phyloP scores from a whole-genome alignment of 805 yeast genomes.

The Peterozyma toletana region DNA sequence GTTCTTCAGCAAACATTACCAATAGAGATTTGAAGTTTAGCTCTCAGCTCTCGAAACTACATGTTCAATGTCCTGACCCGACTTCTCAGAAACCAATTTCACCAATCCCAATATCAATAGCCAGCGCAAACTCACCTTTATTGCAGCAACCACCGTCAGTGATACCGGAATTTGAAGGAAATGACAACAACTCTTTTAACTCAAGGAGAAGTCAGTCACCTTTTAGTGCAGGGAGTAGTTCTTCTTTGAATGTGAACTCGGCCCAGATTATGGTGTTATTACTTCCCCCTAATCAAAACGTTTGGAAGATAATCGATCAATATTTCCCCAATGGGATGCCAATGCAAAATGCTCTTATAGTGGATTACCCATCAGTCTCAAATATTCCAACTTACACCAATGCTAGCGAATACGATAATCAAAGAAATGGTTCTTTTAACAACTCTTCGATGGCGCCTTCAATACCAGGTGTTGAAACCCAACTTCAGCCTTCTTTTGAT shows the following conservation, averaged over 20 bases:
- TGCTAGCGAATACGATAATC: no score
- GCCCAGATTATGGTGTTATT: slow-evolving; percentile 1
- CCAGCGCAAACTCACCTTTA: slow-evolving; percentile 14
- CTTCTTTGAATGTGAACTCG: no score
- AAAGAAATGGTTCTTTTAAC: no score
- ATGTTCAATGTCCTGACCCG: slow-evolving; percentile 6
- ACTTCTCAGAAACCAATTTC: slow-evolving; percentile 14
- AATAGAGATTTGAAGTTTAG: background rate
- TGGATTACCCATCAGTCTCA: slow-evolving; percentile 33
- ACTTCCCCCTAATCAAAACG: slow-evolving; percentile 55
- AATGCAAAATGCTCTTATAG: slow-evolving; percentile 55
- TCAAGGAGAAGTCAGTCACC: slow-evolving; percentile 3
- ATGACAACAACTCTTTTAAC: background rate
- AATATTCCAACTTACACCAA: no score
- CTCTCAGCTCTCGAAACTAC: slow-evolving; percentile 9
- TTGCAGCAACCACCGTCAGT: background rate
- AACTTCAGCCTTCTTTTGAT: no score
- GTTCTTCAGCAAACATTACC: background rate
- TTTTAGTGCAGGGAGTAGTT: background rate
- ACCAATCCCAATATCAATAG: slow-evolving; percentile 20
- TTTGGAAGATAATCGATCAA: slow-evolving; percentile 51
- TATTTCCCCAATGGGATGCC: slow-evolving; percentile 64
- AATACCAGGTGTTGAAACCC: no score
- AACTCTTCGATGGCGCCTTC: no score
- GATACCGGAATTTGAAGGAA: background rate